Percentiles rank a stretch among this genome's conserved stretches.
Evolutionary conservation across 1,284 basidiomycete species (phyloP).

Genomic region (Rhodotorula sp.): DNA sequence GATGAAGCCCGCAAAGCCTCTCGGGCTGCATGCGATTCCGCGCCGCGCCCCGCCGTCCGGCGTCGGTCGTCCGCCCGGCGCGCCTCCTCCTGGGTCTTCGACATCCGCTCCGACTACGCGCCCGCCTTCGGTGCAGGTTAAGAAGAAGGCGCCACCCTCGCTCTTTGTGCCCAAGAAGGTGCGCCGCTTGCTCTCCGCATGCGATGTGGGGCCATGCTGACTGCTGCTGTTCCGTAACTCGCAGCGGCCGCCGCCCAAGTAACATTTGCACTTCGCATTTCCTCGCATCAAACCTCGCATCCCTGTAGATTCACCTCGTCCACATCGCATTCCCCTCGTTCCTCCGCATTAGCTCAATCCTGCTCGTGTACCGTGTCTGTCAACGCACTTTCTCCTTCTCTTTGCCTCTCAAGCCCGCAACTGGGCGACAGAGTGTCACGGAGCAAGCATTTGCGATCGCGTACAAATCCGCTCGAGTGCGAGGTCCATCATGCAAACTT

Average conservation of each 20-base stretch:
- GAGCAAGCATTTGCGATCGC: too few species aligned
- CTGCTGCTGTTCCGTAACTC: background rate
- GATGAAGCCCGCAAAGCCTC: background rate
- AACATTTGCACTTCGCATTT: too few species aligned
- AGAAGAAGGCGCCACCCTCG: constrained; percentile 26
- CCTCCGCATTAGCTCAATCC: background rate
- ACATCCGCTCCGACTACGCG: background rate
- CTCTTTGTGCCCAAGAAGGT: constrained; percentile 32
- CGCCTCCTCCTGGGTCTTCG: background rate
- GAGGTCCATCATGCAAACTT: too few species aligned
- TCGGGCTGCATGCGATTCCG: background rate
- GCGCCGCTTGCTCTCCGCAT: background rate
- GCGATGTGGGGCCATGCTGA: background rate
- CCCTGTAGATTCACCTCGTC: background rate
- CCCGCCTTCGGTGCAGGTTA: background rate
- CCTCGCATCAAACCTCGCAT: background rate
- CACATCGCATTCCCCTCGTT: background rate
- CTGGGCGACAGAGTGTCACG: too few species aligned
- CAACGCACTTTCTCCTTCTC: too few species aligned
- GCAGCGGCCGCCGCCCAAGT: constrained; percentile 5
- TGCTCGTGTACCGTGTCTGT: too few species aligned
- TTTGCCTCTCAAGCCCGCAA: too few species aligned
- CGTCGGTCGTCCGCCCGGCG: background rate
- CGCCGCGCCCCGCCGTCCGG: background rate
- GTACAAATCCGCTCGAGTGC: too few species aligned